These are phyloP conservation scores for Jaminaea rosea DNA, from an alignment of 1,284 basidiomycete genomes.

Conservation along the genomic window DNA sequence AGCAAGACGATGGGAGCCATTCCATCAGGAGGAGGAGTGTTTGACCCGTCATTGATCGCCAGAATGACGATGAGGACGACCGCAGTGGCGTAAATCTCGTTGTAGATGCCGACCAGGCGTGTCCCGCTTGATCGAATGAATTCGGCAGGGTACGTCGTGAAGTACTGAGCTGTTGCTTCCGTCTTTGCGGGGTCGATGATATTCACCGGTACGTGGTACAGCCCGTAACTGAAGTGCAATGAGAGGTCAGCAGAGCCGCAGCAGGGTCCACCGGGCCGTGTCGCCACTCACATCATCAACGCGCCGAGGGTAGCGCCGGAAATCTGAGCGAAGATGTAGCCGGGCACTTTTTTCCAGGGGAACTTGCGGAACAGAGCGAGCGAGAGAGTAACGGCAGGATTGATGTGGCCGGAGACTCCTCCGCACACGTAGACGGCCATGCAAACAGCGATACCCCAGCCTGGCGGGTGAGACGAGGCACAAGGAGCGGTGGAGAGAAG, in stretches of 20 bases:
- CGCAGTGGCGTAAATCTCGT: conserved; percentile 13
- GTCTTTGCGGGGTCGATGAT: conserved; percentile 31
- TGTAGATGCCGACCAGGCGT: conserved; percentile 9
- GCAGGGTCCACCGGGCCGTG: neutral
- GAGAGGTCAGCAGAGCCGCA: neutral
- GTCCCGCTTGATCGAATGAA: conserved; percentile 2
- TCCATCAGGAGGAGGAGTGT: conserved; percentile 9
- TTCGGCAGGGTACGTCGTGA: conserved; percentile 7
- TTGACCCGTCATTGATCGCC: conserved; percentile 8
- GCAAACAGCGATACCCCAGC: conserved; percentile 11
- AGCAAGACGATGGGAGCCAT: conserved; percentile 6
- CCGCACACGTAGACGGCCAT: conserved; percentile 6
- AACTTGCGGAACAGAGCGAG: conserved; percentile 62
- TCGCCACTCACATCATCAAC: too few relatives aligned
- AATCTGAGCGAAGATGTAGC: conserved; percentile 61
- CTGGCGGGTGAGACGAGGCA: too few relatives aligned
- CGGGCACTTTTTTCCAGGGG: conserved; percentile 70
- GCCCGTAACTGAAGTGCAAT: neutral
- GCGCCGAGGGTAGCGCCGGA: conserved; percentile 62
- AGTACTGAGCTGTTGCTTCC: conserved; percentile 11
- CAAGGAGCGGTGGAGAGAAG: too few relatives aligned
- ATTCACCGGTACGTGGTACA: conserved; percentile 8
- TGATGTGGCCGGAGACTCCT: conserved; percentile 5
- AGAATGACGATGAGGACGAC: conserved; percentile 12
- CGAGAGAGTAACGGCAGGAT: conserved; percentile 52